Percentiles rank a stretch among this genome's conserved stretches.
Evolutionary conservation across 1,284 basidiomycete species (phyloP).

Genomic region (Microbotryum intermedium): DNA sequence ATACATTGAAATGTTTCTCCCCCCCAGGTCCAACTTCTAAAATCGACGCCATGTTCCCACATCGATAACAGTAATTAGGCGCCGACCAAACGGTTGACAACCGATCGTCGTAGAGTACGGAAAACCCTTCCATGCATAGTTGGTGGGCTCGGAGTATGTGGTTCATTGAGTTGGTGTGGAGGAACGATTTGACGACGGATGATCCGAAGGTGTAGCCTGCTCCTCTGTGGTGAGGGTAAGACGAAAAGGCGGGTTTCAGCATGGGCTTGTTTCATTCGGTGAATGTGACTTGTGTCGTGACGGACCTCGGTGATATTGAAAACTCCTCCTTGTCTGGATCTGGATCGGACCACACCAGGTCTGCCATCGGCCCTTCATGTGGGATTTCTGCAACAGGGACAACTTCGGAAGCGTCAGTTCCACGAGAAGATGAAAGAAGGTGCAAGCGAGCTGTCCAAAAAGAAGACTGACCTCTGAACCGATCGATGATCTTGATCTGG

Average conservation of each 20-base stretch:
- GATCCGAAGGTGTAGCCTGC: conserved; percentile 99
- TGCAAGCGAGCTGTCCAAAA: no score
- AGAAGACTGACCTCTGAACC: conserved; percentile 72
- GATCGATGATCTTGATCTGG: conserved; percentile 98
- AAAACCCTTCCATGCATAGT: conserved; percentile 98
- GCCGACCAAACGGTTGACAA: conserved; percentile 98
- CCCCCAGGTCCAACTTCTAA: conserved; percentile 90
- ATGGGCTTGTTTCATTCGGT: background rate
- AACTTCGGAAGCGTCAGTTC: background rate
- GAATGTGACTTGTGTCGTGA: conserved; percentile 13
- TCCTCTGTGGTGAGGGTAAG: conserved; percentile 53
- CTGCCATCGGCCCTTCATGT: conserved; percentile 99
- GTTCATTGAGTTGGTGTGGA: conserved; percentile 87
- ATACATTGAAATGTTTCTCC: conserved; percentile 90
- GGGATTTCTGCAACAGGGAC: conserved; percentile 66
- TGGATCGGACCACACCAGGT: conserved; percentile 99
- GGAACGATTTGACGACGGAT: conserved; percentile 96
- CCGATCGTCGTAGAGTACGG: conserved; percentile 86
- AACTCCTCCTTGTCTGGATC: conserved; percentile 99
- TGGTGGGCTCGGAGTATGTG: conserved; percentile 98
- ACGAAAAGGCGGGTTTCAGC: conserved; percentile 11
- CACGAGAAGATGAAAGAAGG: background rate
- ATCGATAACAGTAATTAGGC: conserved; percentile 97
- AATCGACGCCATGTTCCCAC: conserved; percentile 94
- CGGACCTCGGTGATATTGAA: conserved; percentile 89